Evolutionary conservation across 2,329 filamentous ascomycete genomes (phyloP).

Genomic region (Blastomyces emzantsi): DNA sequence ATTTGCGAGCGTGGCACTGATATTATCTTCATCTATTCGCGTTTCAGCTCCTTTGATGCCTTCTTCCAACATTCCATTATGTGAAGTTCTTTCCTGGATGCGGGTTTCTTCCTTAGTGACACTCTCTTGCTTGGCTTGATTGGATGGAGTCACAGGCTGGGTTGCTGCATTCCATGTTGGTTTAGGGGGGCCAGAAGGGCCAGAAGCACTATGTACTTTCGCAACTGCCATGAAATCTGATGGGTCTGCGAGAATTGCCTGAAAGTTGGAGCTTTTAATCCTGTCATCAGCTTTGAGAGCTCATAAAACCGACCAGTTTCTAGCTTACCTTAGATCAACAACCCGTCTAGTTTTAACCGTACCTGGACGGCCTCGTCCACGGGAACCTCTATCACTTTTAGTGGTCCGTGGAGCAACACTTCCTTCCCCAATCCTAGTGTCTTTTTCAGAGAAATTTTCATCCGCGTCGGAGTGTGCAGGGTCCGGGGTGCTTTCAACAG

Average conservation of each 20-base stretch:
- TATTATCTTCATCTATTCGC: neutral
- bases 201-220: neutral
- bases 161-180: neutral
- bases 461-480: neutral
- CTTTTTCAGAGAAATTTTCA: neutral
- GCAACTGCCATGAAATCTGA: conserved; percentile 18
- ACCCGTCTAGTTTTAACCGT: conserved; percentile 13
- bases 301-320: conserved; percentile 4
- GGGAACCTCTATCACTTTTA: neutral
- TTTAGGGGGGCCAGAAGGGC: neutral
- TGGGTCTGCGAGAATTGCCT: conserved; percentile 14
- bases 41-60: neutral
- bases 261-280: conserved; percentile 12
- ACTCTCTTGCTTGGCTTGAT: neutral
- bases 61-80: neutral
- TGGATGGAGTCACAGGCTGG: neutral
- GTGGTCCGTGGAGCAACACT: neutral
- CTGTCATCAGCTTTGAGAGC: conserved; percentile 10
- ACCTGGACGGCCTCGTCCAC: conserved; percentile 6
- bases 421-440: neutral
- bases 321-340: conserved; percentile 13
- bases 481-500: neutral
- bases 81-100: neutral
- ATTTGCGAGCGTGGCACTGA: neutral
- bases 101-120: neutral